Evolutionary conservation across 805 yeast species (phyloP).

Genomic region (Ogataea wickerhamii): DNA sequence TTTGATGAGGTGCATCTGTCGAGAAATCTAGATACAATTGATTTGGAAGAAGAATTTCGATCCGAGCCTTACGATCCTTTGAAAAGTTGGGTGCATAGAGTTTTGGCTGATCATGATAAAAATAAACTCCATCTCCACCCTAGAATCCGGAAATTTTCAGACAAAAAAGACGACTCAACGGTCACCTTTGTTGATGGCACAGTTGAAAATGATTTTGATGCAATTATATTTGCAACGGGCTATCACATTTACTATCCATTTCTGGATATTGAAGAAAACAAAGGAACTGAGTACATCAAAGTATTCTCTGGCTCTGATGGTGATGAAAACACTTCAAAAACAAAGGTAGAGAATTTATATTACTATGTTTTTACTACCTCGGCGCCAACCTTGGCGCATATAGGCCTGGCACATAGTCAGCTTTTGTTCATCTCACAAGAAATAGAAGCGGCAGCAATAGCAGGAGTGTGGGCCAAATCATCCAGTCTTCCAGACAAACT

Average conservation of each 20-base stretch:
- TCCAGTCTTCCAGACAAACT: conserved; percentile 6
- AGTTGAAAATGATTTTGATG: conserved; percentile 43
- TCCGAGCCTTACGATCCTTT: no score
- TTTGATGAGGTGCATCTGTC: no score
- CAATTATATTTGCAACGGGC: conserved; percentile 68
- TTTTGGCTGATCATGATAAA: conserved; percentile 44
- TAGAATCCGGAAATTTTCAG: conserved; percentile 39
- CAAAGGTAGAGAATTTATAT: conserved; percentile 17
- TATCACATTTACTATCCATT: conserved; percentile 61
- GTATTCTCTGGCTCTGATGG: conserved; percentile 34
- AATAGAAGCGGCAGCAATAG: conserved; percentile 44
- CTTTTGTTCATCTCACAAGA: conserved; percentile 45
- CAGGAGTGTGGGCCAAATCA: conserved; percentile 48
- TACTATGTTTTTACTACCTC: conserved; percentile 32
- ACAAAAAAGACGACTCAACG: conserved; percentile 27
- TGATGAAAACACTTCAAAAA: not conserved
- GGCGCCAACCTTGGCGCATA: conserved; percentile 38
- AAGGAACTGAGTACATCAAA: conserved; percentile 27
- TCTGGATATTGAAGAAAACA: conserved; percentile 28
- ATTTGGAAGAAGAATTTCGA: no score
- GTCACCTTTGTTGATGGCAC: conserved; percentile 50
- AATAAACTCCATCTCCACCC: conserved; percentile 39
- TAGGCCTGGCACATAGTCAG: conserved; percentile 38
- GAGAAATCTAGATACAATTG: no score
- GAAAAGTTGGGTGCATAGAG: conserved; percentile 39